A percentile compares a stretch with the other conserved stretches of the same genome.
Evolutionary conservation across 768 basidiomycete species (phyloP).

Genomic region (Naganishia kalamii): DNA sequence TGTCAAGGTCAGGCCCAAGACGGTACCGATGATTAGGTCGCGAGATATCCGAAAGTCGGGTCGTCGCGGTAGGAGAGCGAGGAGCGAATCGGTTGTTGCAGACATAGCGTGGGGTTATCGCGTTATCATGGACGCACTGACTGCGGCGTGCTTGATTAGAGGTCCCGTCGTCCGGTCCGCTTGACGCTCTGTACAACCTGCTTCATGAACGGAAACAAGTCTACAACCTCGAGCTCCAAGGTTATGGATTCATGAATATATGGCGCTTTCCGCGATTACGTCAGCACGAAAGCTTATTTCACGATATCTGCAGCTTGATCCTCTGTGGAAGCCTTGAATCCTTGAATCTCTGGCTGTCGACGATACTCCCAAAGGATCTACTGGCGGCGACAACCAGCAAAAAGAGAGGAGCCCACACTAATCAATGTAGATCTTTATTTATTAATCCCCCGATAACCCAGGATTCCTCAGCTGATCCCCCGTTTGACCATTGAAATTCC

Average conservation of each 20-base stretch:
- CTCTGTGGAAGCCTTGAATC: too few species aligned
- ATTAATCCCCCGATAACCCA: too few species aligned
- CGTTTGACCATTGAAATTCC: too few species aligned
- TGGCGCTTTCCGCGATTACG: background rate
- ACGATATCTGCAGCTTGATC: too few species aligned
- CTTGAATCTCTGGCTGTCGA: too few species aligned
- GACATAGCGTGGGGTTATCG: background rate
- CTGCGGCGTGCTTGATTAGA: background rate
- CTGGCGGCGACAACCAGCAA: too few species aligned
- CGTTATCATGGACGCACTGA: background rate
- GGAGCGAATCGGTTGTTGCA: background rate
- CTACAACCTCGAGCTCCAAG: background rate
- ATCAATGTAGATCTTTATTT: too few species aligned
- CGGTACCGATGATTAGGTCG: constrained; percentile 51
- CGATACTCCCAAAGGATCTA: too few species aligned
- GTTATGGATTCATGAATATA: background rate
- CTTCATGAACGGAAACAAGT: background rate
- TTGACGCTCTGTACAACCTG: too few species aligned
- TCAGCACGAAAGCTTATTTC: background rate
- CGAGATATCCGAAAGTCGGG: constrained; percentile 27
- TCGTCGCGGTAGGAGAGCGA: background rate
- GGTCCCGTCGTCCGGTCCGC: too few species aligned
- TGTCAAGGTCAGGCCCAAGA: constrained; percentile 72
- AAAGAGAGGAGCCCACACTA: too few species aligned
- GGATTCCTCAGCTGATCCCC: too few species aligned